These are phyloP conservation scores for Podospora fimiseda DNA, from an alignment of 495 filamentous ascomycete species.

Conservation along the genomic window DNA sequence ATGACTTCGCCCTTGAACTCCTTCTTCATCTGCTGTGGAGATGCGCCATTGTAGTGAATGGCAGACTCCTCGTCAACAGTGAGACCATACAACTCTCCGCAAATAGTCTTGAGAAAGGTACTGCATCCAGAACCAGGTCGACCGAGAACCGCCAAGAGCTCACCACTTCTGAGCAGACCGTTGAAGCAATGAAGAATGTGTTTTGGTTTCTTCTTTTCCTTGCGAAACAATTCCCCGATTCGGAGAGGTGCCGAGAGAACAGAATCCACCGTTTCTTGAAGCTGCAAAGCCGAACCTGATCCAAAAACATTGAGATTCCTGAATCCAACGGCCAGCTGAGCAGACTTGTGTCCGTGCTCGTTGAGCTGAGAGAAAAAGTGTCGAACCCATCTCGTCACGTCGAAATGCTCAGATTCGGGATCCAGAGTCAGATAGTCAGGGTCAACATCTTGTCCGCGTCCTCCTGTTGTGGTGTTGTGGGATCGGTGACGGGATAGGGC, in stretches of 20 bases:
- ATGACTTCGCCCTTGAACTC: constrained; percentile 60
- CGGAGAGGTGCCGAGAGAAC: constrained; percentile 44
- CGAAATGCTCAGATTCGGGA: constrained; percentile 19
- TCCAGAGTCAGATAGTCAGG: constrained; percentile 15
- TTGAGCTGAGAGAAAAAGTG: constrained; percentile 17
- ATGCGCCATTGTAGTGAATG: constrained; percentile 47
- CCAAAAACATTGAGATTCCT: constrained; percentile 50
- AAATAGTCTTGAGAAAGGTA: constrained; percentile 67
- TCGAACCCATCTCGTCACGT: constrained; percentile 18
- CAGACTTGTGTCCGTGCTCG: constrained; percentile 18
- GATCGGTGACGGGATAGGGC: constrained; percentile 17
- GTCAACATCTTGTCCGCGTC: not conserved
- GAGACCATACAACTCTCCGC: constrained; percentile 57
- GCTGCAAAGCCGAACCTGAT: constrained; percentile 47
- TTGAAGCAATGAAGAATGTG: constrained; percentile 68
- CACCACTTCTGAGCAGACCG: constrained; percentile 64
- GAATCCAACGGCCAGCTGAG: constrained; percentile 38
- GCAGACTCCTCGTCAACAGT: constrained; percentile 34
- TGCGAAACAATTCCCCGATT: constrained; percentile 38
- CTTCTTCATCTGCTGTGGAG: constrained; percentile 47
- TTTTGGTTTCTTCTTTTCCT: constrained; percentile 20
- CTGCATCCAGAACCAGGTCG: constrained; percentile 52
- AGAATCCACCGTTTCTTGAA: constrained; percentile 51
- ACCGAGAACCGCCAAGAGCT: constrained; percentile 76
- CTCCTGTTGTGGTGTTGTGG: not conserved